These are phyloP conservation scores for Lentinula sp. DNA, from an alignment of 768 basidiomycete species.

Conservation along the genomic window DNA sequence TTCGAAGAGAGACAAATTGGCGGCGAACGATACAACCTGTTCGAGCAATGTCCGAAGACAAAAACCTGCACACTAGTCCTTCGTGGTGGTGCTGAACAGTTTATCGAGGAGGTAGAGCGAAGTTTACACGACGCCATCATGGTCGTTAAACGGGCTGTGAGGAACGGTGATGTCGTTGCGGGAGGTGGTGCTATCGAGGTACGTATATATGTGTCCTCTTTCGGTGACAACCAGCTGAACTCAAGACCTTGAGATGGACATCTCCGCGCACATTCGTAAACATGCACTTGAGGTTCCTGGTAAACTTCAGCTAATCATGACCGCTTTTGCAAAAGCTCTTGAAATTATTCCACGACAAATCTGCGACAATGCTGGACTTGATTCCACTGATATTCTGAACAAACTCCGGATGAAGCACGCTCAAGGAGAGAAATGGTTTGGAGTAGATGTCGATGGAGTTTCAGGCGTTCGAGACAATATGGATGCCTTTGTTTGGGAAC, in stretches of 20 bases:
- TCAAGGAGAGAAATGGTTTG: conserved; percentile 81
- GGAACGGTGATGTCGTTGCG: conserved; percentile 93
- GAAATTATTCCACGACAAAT: conserved; percentile 98
- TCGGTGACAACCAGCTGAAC: background rate
- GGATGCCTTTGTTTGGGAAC: conserved; percentile 99
- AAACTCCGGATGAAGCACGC: conserved; percentile 97
- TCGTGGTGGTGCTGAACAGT: conserved; percentile 96
- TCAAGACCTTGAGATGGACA: conserved; percentile 68
- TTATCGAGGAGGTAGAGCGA: conserved; percentile 96
- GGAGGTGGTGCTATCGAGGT: conserved; percentile 98
- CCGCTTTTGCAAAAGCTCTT: conserved; percentile 94
- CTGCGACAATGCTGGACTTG: conserved; percentile 96
- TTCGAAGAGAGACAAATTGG: conserved; percentile 97
- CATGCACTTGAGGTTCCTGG: conserved; percentile 91
- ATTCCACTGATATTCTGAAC: conserved; percentile 96
- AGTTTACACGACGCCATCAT: conserved; percentile 98
- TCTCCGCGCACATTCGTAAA: conserved; percentile 90
- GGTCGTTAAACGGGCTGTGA: conserved; percentile 98
- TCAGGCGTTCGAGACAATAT: conserved; percentile 93
- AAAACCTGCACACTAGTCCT: conserved; percentile 94
- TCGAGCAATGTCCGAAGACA: conserved; percentile 87
- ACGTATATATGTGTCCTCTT: conserved; percentile 10
- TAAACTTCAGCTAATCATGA: conserved; percentile 89
- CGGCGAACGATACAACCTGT: conserved; percentile 93
- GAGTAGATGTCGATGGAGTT: conserved; percentile 88